These are phyloP conservation scores for Umbilicaria muhlenbergii DNA, from an alignment of 495 filamentous ascomycete species.

Conservation along the genomic window DNA sequence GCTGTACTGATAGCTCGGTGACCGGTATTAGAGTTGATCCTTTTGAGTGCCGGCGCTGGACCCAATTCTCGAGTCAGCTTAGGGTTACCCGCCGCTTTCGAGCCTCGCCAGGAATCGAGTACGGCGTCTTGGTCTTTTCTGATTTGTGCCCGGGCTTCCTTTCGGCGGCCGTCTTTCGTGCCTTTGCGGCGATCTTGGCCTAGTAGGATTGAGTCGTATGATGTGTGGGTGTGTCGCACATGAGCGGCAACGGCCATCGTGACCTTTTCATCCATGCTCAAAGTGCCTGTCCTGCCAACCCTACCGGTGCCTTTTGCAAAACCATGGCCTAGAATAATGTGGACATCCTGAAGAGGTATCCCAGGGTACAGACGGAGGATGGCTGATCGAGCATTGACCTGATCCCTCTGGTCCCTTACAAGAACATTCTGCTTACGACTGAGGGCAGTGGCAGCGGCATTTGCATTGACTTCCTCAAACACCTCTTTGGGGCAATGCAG, in stretches of 20 bases:
- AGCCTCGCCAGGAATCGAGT: too few species aligned
- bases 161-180: neutral
- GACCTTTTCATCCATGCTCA: neutral
- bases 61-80: too few species aligned
- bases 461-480: conserved; percentile 1
- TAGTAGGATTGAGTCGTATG: conserved; percentile 61
- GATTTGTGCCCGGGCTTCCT: too few species aligned
- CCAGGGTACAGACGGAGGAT: neutral
- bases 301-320: conserved; percentile 5
- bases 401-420: neutral
- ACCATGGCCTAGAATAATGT: conserved; percentile 2
- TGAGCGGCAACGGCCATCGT: conserved; percentile 63
- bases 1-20: too few species aligned
- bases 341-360: too few species aligned
- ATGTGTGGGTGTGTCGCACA: conserved; percentile 67
- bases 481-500: conserved; percentile 1
- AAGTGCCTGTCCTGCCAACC: neutral
- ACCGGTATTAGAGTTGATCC: too few species aligned
- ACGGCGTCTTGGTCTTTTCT: too few species aligned
- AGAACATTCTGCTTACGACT: conserved; percentile 1
- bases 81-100: too few species aligned
- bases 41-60: too few species aligned
- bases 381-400: neutral
- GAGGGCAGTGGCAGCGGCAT: conserved; percentile 1
- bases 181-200: neutral